Evolutionary conservation across 2,329 filamentous ascomycete species (phyloP).

Genomic region (Alternaria hordeiaustralica): DNA sequence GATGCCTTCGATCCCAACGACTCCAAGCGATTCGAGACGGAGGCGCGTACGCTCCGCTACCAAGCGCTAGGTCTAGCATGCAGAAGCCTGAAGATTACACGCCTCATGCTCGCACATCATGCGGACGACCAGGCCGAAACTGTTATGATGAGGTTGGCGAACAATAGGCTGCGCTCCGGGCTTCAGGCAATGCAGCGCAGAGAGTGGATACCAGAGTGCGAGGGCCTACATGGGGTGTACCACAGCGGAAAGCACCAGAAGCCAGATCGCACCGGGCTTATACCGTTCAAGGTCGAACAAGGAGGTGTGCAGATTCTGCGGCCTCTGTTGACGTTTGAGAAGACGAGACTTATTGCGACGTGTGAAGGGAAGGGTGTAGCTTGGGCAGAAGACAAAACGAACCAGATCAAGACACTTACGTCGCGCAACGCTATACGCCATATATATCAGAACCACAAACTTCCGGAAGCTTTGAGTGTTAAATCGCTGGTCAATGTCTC

Average conservation of each 20-base stretch:
- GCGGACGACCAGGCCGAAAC: conserved; percentile 92
- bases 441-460: conserved; percentile 61
- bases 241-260: conserved; percentile 38
- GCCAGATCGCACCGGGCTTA: conserved; percentile 11
- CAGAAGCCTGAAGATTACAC: conserved; percentile 56
- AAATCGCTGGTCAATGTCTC: conserved; percentile 59
- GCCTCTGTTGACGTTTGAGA: conserved; percentile 73
- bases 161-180: conserved; percentile 72
- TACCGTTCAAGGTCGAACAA: conserved; percentile 58
- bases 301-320: conserved; percentile 72
- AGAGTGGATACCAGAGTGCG: conserved; percentile 81
- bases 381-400: conserved; percentile 89
- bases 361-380: conserved; percentile 70
- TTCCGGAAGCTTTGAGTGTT: conserved; percentile 75
- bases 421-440: conserved; percentile 80
- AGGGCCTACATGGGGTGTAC: conserved; percentile 74
- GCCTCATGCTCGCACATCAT: conserved; percentile 84
- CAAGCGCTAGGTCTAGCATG: conserved; percentile 71
- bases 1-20: conserved; percentile 48
- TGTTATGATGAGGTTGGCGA: conserved; percentile 76
- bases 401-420: conserved; percentile 77
- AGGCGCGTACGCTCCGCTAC: conserved; percentile 78
- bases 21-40: conserved; percentile 74
- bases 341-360: conserved; percentile 75
- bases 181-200: conserved; percentile 71